phyloP scores from a whole-genome alignment of 768 basidiomycete genomes.

The Exidia glandulosa region DNA sequence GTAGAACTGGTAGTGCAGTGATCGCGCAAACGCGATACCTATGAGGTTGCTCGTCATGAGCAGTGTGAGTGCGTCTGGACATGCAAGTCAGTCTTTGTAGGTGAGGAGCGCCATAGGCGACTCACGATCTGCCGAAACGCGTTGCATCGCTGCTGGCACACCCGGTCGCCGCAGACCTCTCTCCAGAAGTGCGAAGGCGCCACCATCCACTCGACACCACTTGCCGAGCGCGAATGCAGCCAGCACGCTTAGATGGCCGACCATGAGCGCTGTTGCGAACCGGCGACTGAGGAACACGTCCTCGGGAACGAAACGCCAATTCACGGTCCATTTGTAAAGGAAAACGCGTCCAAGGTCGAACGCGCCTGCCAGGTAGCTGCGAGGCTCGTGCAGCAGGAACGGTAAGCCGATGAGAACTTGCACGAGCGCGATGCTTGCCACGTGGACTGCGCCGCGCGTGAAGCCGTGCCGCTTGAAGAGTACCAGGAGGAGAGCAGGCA shows the following conservation, averaged over 20 bases:
- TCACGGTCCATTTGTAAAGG: constrained; percentile 94
- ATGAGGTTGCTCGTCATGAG: constrained; percentile 88
- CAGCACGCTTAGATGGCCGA: constrained; percentile 52
- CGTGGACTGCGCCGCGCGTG: constrained; percentile 23
- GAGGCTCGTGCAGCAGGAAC: constrained; percentile 51
- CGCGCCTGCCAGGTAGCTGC: constrained; percentile 60
- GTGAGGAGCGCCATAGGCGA: constrained; percentile 4
- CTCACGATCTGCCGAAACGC: constrained; percentile 50
- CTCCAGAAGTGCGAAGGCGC: constrained; percentile 42
- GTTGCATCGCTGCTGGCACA: constrained; percentile 33
- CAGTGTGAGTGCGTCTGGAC: constrained; percentile 62
- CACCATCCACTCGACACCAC: constrained; percentile 74
- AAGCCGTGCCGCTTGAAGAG: constrained; percentile 66
- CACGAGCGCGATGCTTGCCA: constrained; percentile 17
- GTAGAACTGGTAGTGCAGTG: constrained; percentile 97
- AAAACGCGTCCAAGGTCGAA: constrained; percentile 86
- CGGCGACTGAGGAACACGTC: constrained; percentile 55
- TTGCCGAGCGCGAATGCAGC: constrained; percentile 53
- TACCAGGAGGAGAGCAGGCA: constrained; percentile 79
- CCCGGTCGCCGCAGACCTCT: constrained; percentile 43
- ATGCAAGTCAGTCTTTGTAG: constrained; percentile 1
- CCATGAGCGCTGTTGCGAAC: constrained; percentile 53
- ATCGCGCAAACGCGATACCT: constrained; percentile 85
- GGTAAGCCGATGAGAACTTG: constrained; percentile 59
- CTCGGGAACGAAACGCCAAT: constrained; percentile 85